These are phyloP conservation scores for Fusarium staphyleae DNA, from an alignment of 2,329 filamentous ascomycete species.

Conservation along the genomic window DNA sequence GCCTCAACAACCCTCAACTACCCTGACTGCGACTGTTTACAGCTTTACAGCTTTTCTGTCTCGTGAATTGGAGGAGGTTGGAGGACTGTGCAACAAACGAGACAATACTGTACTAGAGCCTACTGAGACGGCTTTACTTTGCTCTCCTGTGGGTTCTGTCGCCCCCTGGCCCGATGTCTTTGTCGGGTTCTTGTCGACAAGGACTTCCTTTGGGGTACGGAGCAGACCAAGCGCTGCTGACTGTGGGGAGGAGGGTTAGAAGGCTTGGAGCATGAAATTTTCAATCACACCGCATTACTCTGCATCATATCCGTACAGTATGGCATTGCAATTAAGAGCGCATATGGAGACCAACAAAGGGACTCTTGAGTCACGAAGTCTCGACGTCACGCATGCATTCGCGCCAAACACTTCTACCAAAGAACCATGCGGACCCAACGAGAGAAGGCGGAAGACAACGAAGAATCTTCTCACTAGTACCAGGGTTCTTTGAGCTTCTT, in stretches of 20 bases:
- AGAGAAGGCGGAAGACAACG: slow-evolving; percentile 19
- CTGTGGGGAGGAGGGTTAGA: slow-evolving; percentile 8
- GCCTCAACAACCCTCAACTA: slow-evolving; percentile 10
- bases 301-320: slow-evolving; percentile 23
- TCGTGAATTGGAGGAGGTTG: slow-evolving; percentile 7
- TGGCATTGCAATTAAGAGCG: slow-evolving; percentile 6
- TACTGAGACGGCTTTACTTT: too few species aligned
- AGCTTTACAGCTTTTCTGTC: too few species aligned
- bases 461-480: slow-evolving; percentile 16
- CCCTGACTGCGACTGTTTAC: slow-evolving; percentile 15
- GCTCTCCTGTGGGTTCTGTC: too few species aligned
- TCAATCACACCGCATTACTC: slow-evolving; percentile 23
- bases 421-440: slow-evolving; percentile 17
- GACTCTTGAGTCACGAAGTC: slow-evolving; percentile 17
- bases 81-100: too few species aligned
- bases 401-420: slow-evolving; percentile 21
- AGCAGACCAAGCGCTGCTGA: too few species aligned
- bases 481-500: slow-evolving; percentile 16
- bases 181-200: too few species aligned
- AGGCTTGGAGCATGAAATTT: slow-evolving; percentile 8
- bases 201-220: too few species aligned
- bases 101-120: too few species aligned
- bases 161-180: too few species aligned
- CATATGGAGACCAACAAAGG: slow-evolving; percentile 6
- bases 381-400: slow-evolving; percentile 33